Base-by-base conservation (phyloP, 371 early-diverging fungal genomes). In the Sporodiniella umbellata region DNA sequence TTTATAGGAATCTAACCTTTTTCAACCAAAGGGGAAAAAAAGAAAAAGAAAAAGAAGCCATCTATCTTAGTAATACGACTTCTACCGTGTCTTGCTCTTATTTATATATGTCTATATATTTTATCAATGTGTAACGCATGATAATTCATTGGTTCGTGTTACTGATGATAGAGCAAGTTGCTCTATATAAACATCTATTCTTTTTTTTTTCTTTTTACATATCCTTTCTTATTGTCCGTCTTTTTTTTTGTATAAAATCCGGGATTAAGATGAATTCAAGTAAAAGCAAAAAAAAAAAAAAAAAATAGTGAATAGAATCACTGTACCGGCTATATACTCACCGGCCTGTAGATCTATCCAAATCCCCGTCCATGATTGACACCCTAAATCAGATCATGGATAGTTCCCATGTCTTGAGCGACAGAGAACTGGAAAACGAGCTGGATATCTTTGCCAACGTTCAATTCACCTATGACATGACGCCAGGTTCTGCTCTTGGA, bases 381-480 rank as follows among this genome's bases (percentile, higher is more conserved):
- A 57, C 68, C 11, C 51, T 70, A n/a, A 70, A 73, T 39, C 60
- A 58, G 48, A 52, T 62, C 18, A 58, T 62, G 51, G 68, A 67
- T 50, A 60, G 65, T 30, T 54, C 58, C 21, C 55, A 63, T 6
- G 59, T 63, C 43, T 50, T 73, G 33, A 65, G 68, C 8, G 70
- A 70, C 11, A 45, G 45, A n/a, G 70, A 70, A 8, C 58, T 73
- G 33, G 65, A 69, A 42, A 48, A 58, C 17, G 72, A 72, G 25
- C 54, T 72, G 8, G 56, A 65, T 24, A 56, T 75, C 33, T 75
- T 64, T 53, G 74, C 80, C 31, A 81, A 80, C 45, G 76, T 79
- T 19, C 80, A 81, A 51, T 83, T 80, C 58, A 72, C 76, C 1
- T 78, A 67, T 46, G 75, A 76, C 45, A 64, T 67, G 37, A 62